A percentile compares a stretch with the other conserved stretches of the same genome.
Evolutionary conservation across 768 basidiomycete species (phyloP).

Genomic region (Stropharia rugosoannulata): DNA sequence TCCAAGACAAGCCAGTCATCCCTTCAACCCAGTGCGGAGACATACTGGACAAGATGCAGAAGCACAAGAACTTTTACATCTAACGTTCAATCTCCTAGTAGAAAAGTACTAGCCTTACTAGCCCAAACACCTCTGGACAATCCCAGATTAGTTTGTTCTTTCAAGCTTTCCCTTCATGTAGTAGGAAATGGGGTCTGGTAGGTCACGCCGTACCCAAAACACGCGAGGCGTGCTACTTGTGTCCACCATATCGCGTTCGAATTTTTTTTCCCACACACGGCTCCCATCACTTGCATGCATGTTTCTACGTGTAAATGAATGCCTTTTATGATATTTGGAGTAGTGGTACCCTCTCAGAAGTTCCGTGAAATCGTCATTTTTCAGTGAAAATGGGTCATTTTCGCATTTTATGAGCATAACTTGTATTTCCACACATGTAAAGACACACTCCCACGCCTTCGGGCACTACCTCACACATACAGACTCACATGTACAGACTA

Average conservation of each 20-base stretch:
- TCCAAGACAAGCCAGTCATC: constrained; percentile 32
- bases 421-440: no score
- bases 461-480: no score
- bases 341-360: no score
- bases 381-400: no score
- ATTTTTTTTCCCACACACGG: constrained; percentile 26
- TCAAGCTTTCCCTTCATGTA: constrained; percentile 24
- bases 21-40: constrained; percentile 16
- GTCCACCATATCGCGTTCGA: constrained; percentile 21
- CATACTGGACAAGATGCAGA: constrained; percentile 16
- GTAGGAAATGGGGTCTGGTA: constrained; percentile 29
- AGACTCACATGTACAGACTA: no score
- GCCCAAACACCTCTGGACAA: constrained; percentile 2
- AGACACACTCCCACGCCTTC: no score
- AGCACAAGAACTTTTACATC: no score
- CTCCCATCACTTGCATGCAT: no score
- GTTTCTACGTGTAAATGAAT: no score
- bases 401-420: no score
- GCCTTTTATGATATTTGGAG: no score
- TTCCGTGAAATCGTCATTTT: no score
- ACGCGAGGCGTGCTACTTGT: constrained; percentile 17
- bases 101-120: constrained; percentile 13
- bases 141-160: constrained; percentile 11
- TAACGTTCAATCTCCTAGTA: constrained; percentile 12
- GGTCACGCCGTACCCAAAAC: constrained; percentile 17